A percentile compares a stretch with the other conserved stretches of the same genome.
These are phyloP conservation scores for Meyerozyma guilliermondii DNA, from an alignment of 1,139 yeast genomes.

Conservation along the genomic window DNA sequence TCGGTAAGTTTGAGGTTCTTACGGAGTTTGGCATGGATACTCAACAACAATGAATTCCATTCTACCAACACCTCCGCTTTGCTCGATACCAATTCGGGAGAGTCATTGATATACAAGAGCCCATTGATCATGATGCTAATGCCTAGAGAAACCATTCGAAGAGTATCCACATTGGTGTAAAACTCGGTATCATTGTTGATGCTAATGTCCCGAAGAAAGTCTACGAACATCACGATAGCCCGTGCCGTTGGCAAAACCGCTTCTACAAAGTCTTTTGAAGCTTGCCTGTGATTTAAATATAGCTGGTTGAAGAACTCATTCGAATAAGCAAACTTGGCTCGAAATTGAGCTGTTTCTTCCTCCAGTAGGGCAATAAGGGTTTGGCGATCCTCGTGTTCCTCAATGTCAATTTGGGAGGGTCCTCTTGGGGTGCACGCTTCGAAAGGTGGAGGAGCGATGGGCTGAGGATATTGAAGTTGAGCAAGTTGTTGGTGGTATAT, in stretches of 20 bases:
- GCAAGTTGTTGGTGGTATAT: neutral
- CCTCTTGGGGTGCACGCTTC: neutral
- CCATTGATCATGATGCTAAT: neutral
- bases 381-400: neutral
- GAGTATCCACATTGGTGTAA: neutral
- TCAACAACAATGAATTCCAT: slow-evolving; percentile 23
- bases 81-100: slow-evolving; percentile 1
- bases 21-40: slow-evolving; percentile 15
- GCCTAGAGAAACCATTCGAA: neutral
- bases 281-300: neutral
- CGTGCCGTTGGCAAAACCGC: neutral
- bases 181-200: neutral
- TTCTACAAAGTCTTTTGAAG: neutral
- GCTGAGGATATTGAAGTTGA: neutral
- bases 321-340: neutral
- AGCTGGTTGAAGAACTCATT: neutral
- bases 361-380: neutral
- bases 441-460: neutral
- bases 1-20: slow-evolving; percentile 21
- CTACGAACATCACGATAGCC: neutral
- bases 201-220: neutral
- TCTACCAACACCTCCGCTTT: slow-evolving; percentile 13
- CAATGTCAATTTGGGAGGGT: neutral
- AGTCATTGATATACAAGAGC: neutral
- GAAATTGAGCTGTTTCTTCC: neutral